Base-by-base conservation (phyloP, 1,139 yeast species). In the Suhomyces terraborum region DNA sequence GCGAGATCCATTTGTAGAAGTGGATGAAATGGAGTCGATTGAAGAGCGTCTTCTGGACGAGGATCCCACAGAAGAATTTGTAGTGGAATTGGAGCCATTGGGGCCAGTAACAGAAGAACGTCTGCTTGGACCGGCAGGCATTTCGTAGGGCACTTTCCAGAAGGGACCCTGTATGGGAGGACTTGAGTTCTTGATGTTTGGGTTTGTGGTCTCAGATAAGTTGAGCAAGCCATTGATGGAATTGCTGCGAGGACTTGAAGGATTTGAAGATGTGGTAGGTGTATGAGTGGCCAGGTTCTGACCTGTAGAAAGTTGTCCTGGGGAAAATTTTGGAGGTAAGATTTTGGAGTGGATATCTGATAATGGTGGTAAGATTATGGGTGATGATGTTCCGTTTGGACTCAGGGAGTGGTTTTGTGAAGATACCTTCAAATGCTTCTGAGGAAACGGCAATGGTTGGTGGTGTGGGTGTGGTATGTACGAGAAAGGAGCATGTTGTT, bases 141-240 rank as follows among this genome's bases (percentile, higher is more conserved):
- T 69, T 51, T 73, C 77, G 54, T 73, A 73, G 21, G 78, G 78
- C 8, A 73, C 78, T 51, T 71, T 73, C 78, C 78, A 73, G 54
- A 73, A 69, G 4, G 77, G 77, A 12, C 75, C 77, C 45, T 66
- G 73, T 29, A 71, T 64, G 31, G 71, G 71, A 4, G 73, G 69
- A 41, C 66, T 60, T 13, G 48, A 24, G 40, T 41, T 46, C 32
- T 53, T 58, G 27, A 48, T 50, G 31, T 43, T 49, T 21, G 43
- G 43, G 32, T 52, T 57, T 19, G 50, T 47, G 21, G 48, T 48
- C 17, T 42, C 43, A 30, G 47, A 27, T 7, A 39, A 12, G 36
- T 50, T 53, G 38, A 44, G 45, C 28, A 35, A 38, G 19, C 38
- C 41, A 8, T 36, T 36, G 35, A 41, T 41, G 19, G 63, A 57